Evolutionary conservation across 768 basidiomycete species (phyloP), one percentile per base, ranked within the genome.

Genomic region (Kwoniella shandongensis): DNA sequence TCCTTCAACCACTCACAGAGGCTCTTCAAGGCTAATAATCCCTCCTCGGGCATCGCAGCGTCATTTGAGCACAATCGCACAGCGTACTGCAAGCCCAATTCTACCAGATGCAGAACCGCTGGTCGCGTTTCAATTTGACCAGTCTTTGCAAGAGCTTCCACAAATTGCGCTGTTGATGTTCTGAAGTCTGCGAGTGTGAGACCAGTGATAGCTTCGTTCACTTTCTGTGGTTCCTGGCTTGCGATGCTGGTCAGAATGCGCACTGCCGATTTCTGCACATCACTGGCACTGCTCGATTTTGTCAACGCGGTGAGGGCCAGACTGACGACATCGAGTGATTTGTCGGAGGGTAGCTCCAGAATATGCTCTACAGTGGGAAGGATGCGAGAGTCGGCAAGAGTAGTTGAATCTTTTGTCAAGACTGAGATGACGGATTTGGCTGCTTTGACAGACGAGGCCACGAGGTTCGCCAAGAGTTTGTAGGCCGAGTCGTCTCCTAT

Each of bases 31-130:
- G 50, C 26, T 3, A 42, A 49, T 13, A 59, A 5, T 13, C 50
- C 54, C 11, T 50, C 54, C 3, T 12, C 10, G 3, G 44, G 10
- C 4, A 63, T 11, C 7, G 35, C 53, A 1, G 15, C 50, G 17
- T 59, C 45, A 25, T 52, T 52, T 10, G 66, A 61, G 25, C 52
- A 64, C 0, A 52, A n/a, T 36, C 57, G 36, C 4, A 67, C 63
- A n/a, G 50, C 62, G 23, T 32, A 35, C 26, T 57, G 54, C 29
- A 65, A 25, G 0, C 63, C 59, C 30, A 57, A n/a, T 6, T 57
- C 59, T 1, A 65, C 18, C 18, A 65, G 39, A 42, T 51, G 54
- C 18, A 55, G 25, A 5, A 48, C n/a, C 11, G 45, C 38, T 5
- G 44, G 17, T 18, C 20, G 38, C 17, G 5, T 8, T 3, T 15